phyloP scores from a whole-genome alignment of 192 early-diverging fungal genomes.

The Funneliformis geosporum region DNA sequence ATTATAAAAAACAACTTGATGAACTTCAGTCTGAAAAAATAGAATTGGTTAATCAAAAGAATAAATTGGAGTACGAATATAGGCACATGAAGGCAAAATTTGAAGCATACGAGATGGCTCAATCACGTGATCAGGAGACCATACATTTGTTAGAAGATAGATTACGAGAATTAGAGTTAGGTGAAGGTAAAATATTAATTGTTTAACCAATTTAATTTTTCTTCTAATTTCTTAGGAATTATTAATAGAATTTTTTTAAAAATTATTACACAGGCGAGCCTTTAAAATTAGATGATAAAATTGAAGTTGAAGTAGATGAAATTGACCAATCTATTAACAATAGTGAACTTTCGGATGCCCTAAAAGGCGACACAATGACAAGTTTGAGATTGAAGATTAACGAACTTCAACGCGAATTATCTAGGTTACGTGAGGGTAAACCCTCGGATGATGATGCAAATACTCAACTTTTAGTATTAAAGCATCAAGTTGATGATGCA shows the following conservation, averaged over 20 bases:
- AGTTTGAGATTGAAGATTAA: constrained; percentile 52
- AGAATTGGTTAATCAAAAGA: constrained; percentile 66
- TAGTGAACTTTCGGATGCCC: constrained; percentile 29
- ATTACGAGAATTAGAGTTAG: constrained; percentile 80
- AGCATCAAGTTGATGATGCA: constrained; percentile 64
- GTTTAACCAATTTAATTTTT: constrained; percentile 30
- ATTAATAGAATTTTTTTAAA: constrained; percentile 34
- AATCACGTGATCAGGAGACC: constrained; percentile 69
- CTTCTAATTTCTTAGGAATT: constrained; percentile 42
- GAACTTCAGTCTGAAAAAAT: constrained; percentile 74
- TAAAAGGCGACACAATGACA: constrained; percentile 42
- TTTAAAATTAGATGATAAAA: constrained; percentile 41
- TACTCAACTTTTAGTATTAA: constrained; percentile 45
- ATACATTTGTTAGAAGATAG: constrained; percentile 79
- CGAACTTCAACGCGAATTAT: constrained; percentile 65
- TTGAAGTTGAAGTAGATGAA: constrained; percentile 31
- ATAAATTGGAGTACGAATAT: constrained; percentile 71
- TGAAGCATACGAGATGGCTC: constrained; percentile 64
- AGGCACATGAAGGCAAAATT: constrained; percentile 60
- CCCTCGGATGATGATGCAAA: constrained; percentile 31
- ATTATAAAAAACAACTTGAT: constrained; percentile 81
- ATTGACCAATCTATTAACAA: constrained; percentile 40
- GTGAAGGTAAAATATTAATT: constrained; percentile 43
- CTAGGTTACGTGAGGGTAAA: constrained; percentile 33
- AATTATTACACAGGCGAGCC: constrained; percentile 37